Evolutionary conservation across 1,284 basidiomycete species (phyloP), one percentile per base, ranked within the genome.

Genomic region (Sanghuangporus sanghuang): DNA sequence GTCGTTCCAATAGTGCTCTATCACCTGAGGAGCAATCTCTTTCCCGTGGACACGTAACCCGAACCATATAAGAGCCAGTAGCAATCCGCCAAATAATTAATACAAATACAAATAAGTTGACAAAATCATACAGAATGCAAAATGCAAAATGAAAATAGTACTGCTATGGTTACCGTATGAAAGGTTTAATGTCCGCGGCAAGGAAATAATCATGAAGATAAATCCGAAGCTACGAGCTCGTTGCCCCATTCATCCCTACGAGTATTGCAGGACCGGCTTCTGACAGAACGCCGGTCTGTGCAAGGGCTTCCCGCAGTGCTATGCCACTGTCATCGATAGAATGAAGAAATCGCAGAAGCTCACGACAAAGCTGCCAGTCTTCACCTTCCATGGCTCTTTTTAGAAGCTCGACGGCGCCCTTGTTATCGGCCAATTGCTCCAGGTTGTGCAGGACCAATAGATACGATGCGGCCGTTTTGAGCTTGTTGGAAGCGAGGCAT

Each of bases 381-480:
- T 90, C 84, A 2, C 81, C 84, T 4, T 84, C 81, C 27, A 93
- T 80, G 3, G 94, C 93, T 64, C 82, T 84, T 54, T 84, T 83
- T 57, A 98, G 76, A 18, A 97, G 77, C 35, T 90, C 82, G 32
- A 94, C 83, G 1, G 89, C 93, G 68, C 96, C 93, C 52, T 82
- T 81, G 68, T 86, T 86, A 65, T 86, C 85, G 73, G 89, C 90
- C 56, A 93, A 78, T 67, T 95, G 91, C 71, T 98, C 95, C 56
- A 98, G 80, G 67, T 92, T 95, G 74, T 99, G 96, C 63, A 99
- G 77, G 2, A 99, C 94, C 35, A 99, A 81, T 8, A 99, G 81
- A 74, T 98, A 98, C 14, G 93, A 95, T 0, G 89, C 93, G 0
- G 97, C 97, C 1, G 95, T 96, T 69, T 93, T 92, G 66, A 96